Evolutionary conservation across 176 grass and related monocot species (phyloP).

Genomic region (Phoenix roebelenii): DNA sequence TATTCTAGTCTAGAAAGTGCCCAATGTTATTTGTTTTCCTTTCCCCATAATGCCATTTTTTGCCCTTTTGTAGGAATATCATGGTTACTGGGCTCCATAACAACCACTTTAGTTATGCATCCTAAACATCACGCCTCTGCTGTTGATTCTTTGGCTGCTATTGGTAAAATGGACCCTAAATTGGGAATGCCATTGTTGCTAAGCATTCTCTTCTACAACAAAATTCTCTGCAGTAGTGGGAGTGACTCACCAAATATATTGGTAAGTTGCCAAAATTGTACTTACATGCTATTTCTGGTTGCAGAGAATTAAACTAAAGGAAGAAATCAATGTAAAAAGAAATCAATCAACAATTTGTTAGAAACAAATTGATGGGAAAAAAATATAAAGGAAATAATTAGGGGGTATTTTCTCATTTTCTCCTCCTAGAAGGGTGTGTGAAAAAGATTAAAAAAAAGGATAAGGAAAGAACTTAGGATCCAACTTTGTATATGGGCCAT

Average conservation of each 20-base stretch:
- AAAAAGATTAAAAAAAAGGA: too few species aligned
- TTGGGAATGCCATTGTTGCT: constrained; percentile 64
- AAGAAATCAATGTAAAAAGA: constrained; percentile 9
- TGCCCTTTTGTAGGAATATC: constrained; percentile 48
- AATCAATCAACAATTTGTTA: too few species aligned
- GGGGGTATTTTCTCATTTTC: too few species aligned
- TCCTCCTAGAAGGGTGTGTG: too few species aligned
- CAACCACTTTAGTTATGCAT: constrained; percentile 59
- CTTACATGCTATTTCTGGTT: constrained; percentile 18
- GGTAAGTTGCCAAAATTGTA: constrained; percentile 40
- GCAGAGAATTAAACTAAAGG: constrained; percentile 6
- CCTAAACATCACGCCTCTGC: constrained; percentile 59
- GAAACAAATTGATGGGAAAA: too few species aligned
- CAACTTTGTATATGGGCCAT: too few species aligned
- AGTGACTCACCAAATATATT: constrained; percentile 34
- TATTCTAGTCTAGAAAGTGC: too few species aligned
- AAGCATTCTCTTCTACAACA: constrained; percentile 62
- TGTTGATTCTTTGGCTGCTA: constrained; percentile 56
- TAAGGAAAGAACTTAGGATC: too few species aligned
- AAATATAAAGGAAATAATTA: too few species aligned
- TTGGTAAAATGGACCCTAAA: constrained; percentile 58
- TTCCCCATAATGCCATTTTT: constrained; percentile 5
- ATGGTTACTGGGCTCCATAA: constrained; percentile 50
- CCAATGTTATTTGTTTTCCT: neutral
- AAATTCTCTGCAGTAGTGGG: constrained; percentile 41